Evolutionary conservation across 139 green algal species (phyloP).

Genomic region (Prasinococcaceae sp.): DNA sequence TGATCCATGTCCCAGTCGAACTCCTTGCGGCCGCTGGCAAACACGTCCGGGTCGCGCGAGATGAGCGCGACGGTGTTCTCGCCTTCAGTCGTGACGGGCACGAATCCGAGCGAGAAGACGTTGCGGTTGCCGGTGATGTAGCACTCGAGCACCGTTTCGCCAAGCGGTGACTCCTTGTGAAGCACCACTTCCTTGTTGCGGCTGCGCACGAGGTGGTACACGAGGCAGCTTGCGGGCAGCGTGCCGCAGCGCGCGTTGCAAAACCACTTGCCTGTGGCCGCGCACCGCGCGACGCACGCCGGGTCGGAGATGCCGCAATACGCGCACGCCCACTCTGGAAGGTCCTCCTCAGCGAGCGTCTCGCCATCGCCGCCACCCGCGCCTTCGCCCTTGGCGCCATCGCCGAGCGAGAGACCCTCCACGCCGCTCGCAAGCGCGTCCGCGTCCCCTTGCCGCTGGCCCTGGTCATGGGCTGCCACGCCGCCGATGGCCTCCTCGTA

Average conservation of each 20-base stretch:
- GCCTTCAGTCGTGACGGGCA: constrained; percentile 63
- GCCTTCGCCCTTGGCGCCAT: too few species aligned
- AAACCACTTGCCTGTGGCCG: constrained; percentile 78
- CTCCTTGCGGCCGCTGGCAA: constrained; percentile 50
- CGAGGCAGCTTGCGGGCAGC: not conserved
- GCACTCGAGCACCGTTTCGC: constrained; percentile 89
- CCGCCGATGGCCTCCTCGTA: too few species aligned
- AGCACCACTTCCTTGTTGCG: constrained; percentile 73
- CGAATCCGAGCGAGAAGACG: constrained; percentile 90
- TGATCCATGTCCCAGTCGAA: constrained; percentile 58
- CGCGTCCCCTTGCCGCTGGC: too few species aligned
- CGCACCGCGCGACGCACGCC: constrained; percentile 77
- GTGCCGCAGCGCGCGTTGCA: constrained; percentile 71
- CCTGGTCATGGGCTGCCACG: too few species aligned
- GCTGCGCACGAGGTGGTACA: constrained; percentile 32
- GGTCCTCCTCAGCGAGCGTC: too few species aligned
- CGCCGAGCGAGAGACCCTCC: too few species aligned
- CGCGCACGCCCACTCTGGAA: constrained; percentile 34
- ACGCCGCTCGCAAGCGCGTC: too few species aligned
- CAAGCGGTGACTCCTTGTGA: constrained; percentile 80
- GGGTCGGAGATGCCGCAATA: constrained; percentile 90
- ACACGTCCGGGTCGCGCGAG: constrained; percentile 53
- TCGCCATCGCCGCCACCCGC: too few species aligned
- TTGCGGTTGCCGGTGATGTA: constrained; percentile 81
- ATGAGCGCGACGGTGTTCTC: constrained; percentile 87